phyloP scores from a whole-genome alignment of 768 basidiomycete genomes.

The Phylloporus arenicola region DNA sequence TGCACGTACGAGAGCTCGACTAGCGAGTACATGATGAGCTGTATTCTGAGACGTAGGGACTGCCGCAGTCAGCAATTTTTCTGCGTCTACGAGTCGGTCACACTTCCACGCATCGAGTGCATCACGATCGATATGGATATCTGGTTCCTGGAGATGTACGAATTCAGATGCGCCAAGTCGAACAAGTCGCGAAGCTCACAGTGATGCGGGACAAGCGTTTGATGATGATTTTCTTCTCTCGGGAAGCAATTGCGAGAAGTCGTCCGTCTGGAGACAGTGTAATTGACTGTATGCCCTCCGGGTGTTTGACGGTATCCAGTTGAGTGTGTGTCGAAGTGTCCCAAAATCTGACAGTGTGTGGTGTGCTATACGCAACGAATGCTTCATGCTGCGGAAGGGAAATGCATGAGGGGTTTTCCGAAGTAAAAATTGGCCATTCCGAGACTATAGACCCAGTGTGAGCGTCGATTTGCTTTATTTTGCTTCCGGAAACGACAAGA shows the following conservation, averaged over 20 bases:
- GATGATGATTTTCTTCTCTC: no score
- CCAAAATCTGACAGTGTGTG: not conserved
- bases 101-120: not conserved
- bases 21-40: not conserved
- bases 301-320: not conserved
- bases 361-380: not conserved
- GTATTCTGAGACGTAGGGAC: not conserved
- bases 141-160: not conserved
- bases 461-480: not conserved
- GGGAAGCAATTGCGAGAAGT: not conserved
- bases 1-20: slow-evolving; percentile 1
- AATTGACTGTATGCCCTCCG: not conserved
- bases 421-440: not conserved
- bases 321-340: not conserved
- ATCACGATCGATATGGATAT: not conserved
- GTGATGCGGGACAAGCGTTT: no score
- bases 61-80: not conserved
- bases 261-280: not conserved
- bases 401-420: not conserved
- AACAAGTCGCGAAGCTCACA: no score
- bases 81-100: not conserved
- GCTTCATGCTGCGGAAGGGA: not conserved
- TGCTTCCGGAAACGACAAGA: not conserved
- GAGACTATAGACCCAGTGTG: not conserved
- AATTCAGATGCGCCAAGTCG: no score